Conservation (phyloP, 2,329 filamentous ascomycete genomes). For the Dendryphion nanum region DNA sequence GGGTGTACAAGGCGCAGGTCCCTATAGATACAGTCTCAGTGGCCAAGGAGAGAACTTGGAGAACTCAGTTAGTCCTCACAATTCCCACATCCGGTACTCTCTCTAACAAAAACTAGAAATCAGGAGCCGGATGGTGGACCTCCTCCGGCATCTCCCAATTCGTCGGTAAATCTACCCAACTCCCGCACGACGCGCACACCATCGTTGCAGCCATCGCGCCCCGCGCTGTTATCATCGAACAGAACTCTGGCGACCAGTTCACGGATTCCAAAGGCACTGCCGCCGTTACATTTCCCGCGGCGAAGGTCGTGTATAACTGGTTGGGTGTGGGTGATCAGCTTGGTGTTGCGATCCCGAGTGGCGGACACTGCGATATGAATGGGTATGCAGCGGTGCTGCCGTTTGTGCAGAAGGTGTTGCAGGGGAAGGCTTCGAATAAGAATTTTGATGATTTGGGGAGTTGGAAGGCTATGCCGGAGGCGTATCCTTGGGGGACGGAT, state of each 20-base stretch:
- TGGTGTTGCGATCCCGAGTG: constrained; percentile 48
- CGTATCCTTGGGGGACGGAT: constrained; percentile 46
- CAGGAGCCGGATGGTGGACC: constrained; percentile 37
- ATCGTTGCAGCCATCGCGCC: constrained; percentile 37
- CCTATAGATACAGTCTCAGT: constrained; percentile 43
- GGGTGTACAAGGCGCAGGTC: constrained; percentile 36
- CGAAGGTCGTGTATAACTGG: constrained; percentile 34
- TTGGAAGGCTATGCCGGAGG: constrained; percentile 46
- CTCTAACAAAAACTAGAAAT: constrained; percentile 21
- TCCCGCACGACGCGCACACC: constrained; percentile 38
- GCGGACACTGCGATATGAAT: constrained; percentile 51
- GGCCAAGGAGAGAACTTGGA: constrained; percentile 45
- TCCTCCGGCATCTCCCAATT: constrained; percentile 34
- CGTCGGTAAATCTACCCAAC: constrained; percentile 26
- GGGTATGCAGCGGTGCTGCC: constrained; percentile 50
- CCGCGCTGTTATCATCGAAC: constrained; percentile 33
- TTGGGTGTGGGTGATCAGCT: constrained; percentile 35
- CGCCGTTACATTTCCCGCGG: constrained; percentile 31
- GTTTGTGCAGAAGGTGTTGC: constrained; percentile 50
- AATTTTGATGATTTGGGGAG: constrained; percentile 47
- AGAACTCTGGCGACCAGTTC: constrained; percentile 44
- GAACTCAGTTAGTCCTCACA: constrained; percentile 23
- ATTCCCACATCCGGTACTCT: neutral
- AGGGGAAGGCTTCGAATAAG: constrained; percentile 47
- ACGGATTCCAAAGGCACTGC: constrained; percentile 51